phyloP scores from a whole-genome alignment of 1,284 basidiomycete genomes.

The Microbotryum lychnidis-dioicae region DNA sequence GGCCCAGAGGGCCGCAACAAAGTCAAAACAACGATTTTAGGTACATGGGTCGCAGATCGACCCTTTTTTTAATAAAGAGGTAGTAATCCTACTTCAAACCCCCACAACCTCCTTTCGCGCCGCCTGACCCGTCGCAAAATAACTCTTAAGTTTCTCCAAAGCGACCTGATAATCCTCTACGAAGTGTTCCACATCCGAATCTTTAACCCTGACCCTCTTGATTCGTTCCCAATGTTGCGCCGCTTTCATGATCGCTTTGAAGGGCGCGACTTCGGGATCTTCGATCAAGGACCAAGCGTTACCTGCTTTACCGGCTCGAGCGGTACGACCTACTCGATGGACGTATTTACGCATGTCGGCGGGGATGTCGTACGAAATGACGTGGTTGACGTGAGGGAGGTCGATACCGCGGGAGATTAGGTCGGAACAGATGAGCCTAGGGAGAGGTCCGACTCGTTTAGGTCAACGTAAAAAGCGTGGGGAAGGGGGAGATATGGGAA shows the following conservation, averaged over 20 bases:
- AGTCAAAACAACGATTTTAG: too few relatives aligned
- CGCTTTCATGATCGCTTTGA: constrained; percentile 73
- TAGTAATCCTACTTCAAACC: too few relatives aligned
- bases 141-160: constrained; percentile 9
- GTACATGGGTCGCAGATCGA: too few relatives aligned
- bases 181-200: constrained; percentile 55
- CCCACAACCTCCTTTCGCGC: too few relatives aligned
- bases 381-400: constrained; percentile 80
- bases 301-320: constrained; percentile 76
- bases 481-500: constrained; percentile 1
- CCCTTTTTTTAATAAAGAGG: too few relatives aligned
- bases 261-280: constrained; percentile 84
- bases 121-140: constrained; percentile 8
- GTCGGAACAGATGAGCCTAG: constrained; percentile 85
- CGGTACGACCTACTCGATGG: constrained; percentile 89
- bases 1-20: too few relatives aligned
- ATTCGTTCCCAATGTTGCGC: constrained; percentile 66
- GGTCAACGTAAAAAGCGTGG: background rate
- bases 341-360: constrained; percentile 98
- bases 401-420: constrained; percentile 95
- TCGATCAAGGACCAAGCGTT: constrained; percentile 92
- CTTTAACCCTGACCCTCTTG: constrained; percentile 60
- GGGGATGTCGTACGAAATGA: constrained; percentile 88
- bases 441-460: background rate
- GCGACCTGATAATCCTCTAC: constrained; percentile 49